Base-by-base conservation (phyloP, 2,329 filamentous ascomycete species). In the Lanzia echinophila region DNA sequence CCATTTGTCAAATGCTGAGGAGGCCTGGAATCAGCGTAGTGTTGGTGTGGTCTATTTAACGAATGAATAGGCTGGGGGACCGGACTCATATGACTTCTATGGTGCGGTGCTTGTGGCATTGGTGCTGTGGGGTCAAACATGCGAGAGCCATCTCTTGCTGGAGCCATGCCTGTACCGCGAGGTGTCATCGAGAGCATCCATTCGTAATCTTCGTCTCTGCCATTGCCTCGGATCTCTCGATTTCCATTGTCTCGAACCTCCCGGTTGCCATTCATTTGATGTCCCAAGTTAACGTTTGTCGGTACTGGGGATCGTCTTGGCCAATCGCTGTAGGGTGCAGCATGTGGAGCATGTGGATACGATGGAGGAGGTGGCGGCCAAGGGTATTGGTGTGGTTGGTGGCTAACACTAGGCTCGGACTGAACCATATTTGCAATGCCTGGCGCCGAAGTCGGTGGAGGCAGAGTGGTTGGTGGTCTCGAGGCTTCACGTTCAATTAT, bases 231-330 rank as follows among this genome's bases (percentile, higher is more conserved):
- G 4, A 28, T 28, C 4, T 28, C 24, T 28, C 24, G 60, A 15
- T 57, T 55, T 47, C 58, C 61, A 8, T 28, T 28, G 4, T 28
- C 24, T 8, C 24, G 24, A 8, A n/a, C n/a, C n/a, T 28, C 24
- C 24, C 24, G 65, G 45, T 58, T 60, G 34, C 78, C 76, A 61
- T 81, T 83, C 44, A 79, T 63, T 41, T 79, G 74, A 50, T 75
- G 73, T 28, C 73, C 65, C 34, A 73, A 69, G 3, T 78, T 72
- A 36, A 55, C 54, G 38, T 45, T 50, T 41, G 73, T 72, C 56
- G 78, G 75, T 50, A 76, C 76, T 33, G 76, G 74, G 19, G 75
- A 69, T 13, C 73, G 72, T 19, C 76, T 75, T 52, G 76, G 73
- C 75, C 80, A 82, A 54, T 78, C 77, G 44, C 65, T 66, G 63